Base-by-base conservation (phyloP, 129 eudicot species). In the Centaurea solstitialis region DNA sequence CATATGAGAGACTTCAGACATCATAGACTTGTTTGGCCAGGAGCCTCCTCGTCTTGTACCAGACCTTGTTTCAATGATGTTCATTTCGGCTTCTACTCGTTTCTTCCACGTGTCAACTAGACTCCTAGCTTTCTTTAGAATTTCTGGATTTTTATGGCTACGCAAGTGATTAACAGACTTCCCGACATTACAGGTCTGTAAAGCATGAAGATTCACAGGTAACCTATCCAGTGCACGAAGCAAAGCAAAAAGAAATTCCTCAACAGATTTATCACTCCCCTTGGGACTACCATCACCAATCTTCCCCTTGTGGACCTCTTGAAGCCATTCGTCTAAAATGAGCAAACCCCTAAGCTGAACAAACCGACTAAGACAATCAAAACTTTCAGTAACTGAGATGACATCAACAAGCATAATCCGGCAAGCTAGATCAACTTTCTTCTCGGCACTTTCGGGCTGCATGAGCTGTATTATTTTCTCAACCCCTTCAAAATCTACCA, bases 61-160 rank as follows among this genome's bases (percentile, higher is more conserved):
- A 53, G 90, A 81, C 53, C 81, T 90, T 6, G 92, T 72, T 76
- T 90, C 92, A 67, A 81, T 84, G 73, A 87, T 83, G 82, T 83
- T 94, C 96, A 95, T 92, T 87, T 95, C 98, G 41, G 97, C 97
- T 78, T 94, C 97, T 68, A 94, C 98, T 4, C 98, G 91, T 82
- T 87, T 92, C 85, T 94, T 94, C 98, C 99, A 95, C 38, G 97
- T 95, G 87, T 90, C 93, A 65, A 95, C 97, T 72, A 95, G 84
- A 72, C 88, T 88, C 81, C 92, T 86, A 20, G 99, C 97, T 83
- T 95, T 95, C 84, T 85, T 92, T 83, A 89, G 96, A 81, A 94
- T 92, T 67, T 94, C 98, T 3, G 87, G 68, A 72, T 90, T 92
- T 80, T 86, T 92, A 81, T 95, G 96, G 21, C 93, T 79, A 0